Conservation (phyloP, 176 grass and related monocot genomes). For the Carex pumila region DNA sequence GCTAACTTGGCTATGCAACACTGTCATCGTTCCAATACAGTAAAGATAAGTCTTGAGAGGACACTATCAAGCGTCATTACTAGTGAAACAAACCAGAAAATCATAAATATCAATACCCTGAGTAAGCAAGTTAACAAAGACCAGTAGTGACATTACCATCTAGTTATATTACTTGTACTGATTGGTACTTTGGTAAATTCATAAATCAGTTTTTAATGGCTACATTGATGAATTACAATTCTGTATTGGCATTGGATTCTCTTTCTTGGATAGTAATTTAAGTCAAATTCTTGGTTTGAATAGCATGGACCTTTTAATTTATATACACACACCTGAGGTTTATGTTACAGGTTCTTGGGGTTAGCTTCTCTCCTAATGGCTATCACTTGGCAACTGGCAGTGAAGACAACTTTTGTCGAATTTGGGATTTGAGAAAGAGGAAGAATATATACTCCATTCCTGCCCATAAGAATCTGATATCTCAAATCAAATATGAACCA, state of each 20-base stretch:
- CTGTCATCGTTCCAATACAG: background rate
- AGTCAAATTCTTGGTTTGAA: background rate
- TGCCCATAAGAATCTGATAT: conserved; percentile 86
- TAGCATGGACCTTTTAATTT: conserved; percentile 8
- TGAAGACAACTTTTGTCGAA: conserved; percentile 90
- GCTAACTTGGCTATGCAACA: background rate
- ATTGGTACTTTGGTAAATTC: background rate
- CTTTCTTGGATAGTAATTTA: background rate
- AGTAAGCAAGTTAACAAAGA: background rate
- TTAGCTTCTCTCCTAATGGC: conserved; percentile 87
- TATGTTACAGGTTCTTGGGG: conserved; percentile 62
- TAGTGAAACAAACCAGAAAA: background rate
- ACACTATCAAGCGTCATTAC: background rate
- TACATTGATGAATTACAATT: background rate
- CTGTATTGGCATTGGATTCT: background rate
- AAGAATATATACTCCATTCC: conserved; percentile 80
- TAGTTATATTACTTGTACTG: background rate
- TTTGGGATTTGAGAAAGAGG: conserved; percentile 93
- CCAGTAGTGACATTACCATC: background rate
- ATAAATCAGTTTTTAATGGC: background rate
- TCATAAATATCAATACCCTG: background rate
- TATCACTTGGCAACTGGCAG: conserved; percentile 85
- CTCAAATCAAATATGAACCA: conserved; percentile 95
- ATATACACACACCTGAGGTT: background rate
- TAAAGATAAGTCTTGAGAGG: background rate